Conservation (phyloP, 2,329 filamentous ascomycete species). For the Rugonectria rugulosa region DNA sequence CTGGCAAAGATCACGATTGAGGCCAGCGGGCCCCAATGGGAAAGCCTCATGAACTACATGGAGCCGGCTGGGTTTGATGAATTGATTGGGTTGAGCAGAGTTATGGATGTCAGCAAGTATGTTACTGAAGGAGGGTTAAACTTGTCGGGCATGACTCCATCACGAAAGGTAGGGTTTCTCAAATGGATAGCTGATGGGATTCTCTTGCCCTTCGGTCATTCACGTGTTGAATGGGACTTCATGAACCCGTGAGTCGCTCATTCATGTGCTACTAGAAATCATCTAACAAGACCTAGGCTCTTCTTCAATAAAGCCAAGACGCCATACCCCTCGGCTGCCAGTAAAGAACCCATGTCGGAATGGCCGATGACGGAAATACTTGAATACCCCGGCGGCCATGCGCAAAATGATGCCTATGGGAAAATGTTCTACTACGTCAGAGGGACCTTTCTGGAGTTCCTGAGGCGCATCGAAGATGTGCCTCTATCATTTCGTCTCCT, state of each 20-base stretch:
- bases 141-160: slow-evolving; percentile 27
- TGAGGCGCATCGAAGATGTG: slow-evolving; percentile 18
- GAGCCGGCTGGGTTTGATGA: neutral
- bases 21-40: slow-evolving; percentile 18
- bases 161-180: slow-evolving; percentile 21
- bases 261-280: no score
- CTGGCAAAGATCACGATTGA: slow-evolving; percentile 9
- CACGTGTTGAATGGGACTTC: slow-evolving; percentile 19
- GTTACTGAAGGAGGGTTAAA: slow-evolving; percentile 2
- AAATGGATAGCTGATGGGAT: slow-evolving; percentile 35
- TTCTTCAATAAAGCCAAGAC: slow-evolving; percentile 16
- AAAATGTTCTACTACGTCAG: slow-evolving; percentile 41
- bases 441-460: slow-evolving; percentile 31
- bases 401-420: slow-evolving; percentile 38
- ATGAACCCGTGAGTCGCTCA: slow-evolving; percentile 33
- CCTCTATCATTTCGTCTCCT: no score
- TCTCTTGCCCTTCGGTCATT: slow-evolving; percentile 33
- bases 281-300: slow-evolving; percentile 20
- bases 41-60: neutral
- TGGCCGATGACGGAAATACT: slow-evolving; percentile 40
- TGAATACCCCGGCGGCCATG: slow-evolving; percentile 22
- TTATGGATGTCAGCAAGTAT: slow-evolving; percentile 15
- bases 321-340: slow-evolving; percentile 8
- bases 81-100: neutral
- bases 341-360: slow-evolving; percentile 36